Evolutionary conservation across 2,329 filamentous ascomycete species (phyloP).

Genomic region (Sclerotinia trifoliorum): DNA sequence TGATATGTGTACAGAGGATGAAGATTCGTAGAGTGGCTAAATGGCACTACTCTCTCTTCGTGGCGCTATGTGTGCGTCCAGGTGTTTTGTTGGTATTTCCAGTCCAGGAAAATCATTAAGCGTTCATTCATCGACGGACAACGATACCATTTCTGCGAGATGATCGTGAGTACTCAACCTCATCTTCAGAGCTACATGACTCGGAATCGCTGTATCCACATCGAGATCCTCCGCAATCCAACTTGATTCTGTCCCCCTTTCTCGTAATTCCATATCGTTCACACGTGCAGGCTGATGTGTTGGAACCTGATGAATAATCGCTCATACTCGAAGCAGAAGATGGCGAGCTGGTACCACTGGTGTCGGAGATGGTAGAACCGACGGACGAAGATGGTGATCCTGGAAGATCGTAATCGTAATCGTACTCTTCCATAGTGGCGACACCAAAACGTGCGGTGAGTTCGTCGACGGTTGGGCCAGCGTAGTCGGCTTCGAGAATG

Average conservation of each 20-base stretch:
- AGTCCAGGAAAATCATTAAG: conserved; percentile 6
- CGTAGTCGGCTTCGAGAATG: conserved; percentile 79
- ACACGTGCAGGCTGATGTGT: conserved; percentile 75
- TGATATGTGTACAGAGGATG: conserved; percentile 27
- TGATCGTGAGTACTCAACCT: conserved; percentile 56
- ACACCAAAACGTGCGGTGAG: conserved; percentile 72
- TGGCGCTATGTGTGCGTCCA: background rate
- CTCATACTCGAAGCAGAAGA: conserved; percentile 69
- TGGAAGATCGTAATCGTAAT: conserved; percentile 56
- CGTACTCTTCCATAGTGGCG: conserved; percentile 55
- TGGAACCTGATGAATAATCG: conserved; percentile 75
- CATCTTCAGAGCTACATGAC: conserved; percentile 66
- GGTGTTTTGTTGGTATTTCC: conserved; percentile 25
- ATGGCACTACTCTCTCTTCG: conserved; percentile 14
- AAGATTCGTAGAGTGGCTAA: conserved; percentile 1
- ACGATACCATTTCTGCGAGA: conserved; percentile 65
- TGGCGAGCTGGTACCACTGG: conserved; percentile 65
- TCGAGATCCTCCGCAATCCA: conserved; percentile 87
- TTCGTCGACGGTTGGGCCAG: conserved; percentile 69
- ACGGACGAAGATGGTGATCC: conserved; percentile 67
- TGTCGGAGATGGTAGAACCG: conserved; percentile 70
- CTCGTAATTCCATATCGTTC: conserved; percentile 96
- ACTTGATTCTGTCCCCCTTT: conserved; percentile 87
- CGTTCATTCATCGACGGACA: conserved; percentile 43
- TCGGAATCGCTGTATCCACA: conserved; percentile 75